Percentiles rank a stretch among this genome's conserved stretches.
phyloP scores from a whole-genome alignment of 345 rosid genomes.

The Boechera divaricarpa region DNA sequence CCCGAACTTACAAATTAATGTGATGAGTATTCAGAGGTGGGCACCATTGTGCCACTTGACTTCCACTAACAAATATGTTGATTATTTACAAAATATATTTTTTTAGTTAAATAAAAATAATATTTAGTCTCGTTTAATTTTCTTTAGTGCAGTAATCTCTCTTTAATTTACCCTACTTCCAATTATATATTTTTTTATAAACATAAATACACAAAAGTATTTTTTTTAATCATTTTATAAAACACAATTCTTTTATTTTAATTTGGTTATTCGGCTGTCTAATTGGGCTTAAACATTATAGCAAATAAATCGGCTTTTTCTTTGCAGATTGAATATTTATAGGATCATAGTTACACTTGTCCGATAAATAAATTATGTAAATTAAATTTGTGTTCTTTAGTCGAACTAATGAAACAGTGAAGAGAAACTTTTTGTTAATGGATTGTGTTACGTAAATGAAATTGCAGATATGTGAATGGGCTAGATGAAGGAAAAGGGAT shows the following conservation, averaged over 20 bases:
- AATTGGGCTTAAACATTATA: not conserved
- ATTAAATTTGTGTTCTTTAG: not conserved
- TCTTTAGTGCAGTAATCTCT: not conserved
- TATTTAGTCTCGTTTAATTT: not conserved
- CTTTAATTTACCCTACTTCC: not conserved
- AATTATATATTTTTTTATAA: too few relatives aligned
- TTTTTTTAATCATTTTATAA: too few relatives aligned
- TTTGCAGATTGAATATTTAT: not conserved
- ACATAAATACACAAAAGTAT: not conserved
- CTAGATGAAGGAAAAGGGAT: constrained; percentile 93
- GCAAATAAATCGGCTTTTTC: not conserved
- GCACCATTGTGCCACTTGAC: too few relatives aligned
- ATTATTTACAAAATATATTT: not conserved
- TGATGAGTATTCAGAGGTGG: too few relatives aligned
- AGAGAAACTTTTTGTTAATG: constrained; percentile 10
- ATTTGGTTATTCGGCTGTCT: not conserved
- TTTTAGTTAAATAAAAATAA: not conserved
- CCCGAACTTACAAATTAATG: too few relatives aligned
- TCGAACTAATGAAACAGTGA: constrained; percentile 48
- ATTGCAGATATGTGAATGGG: constrained; percentile 74
- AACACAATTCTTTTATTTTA: not conserved
- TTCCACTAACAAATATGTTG: not conserved
- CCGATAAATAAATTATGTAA: not conserved
- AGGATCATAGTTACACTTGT: not conserved
- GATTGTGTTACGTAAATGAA: not conserved